A percentile compares a stretch with the other conserved stretches of the same genome.
Conservation (phyloP, 768 basidiomycete genomes). For the Mycena rosella region DNA sequence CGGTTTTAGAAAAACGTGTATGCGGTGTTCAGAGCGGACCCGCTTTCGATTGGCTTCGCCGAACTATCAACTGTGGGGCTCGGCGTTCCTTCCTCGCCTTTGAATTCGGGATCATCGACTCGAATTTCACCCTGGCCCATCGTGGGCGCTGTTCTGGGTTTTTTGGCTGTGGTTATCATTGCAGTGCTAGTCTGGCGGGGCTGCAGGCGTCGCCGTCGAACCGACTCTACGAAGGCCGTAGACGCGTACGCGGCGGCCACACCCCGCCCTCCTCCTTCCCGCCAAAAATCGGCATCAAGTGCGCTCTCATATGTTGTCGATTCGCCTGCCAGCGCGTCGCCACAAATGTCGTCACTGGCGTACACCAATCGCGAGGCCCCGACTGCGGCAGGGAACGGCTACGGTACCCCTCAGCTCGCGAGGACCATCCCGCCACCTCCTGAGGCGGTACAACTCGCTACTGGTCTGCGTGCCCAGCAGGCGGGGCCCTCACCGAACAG, state of each 20-base stretch:
- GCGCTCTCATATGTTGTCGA: not conserved
- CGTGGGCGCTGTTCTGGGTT: not conserved
- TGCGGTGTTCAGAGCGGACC: not conserved
- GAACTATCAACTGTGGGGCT: not conserved
- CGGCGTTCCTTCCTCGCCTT: not conserved
- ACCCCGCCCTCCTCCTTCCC: no score
- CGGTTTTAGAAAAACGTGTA: conserved; percentile 17
- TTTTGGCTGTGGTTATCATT: not conserved
- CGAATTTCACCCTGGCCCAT: not conserved
- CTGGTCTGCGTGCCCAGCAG: not conserved
- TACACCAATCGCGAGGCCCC: no score
- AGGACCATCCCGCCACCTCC: not conserved
- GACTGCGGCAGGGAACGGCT: no score
- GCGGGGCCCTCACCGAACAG: not conserved
- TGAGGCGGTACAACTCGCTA: not conserved
- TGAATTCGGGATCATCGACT: not conserved
- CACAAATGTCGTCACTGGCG: not conserved
- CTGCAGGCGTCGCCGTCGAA: not conserved
- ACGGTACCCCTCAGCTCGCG: not conserved
- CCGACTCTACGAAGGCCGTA: not conserved
- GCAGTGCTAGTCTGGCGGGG: not conserved
- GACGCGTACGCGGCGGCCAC: no score
- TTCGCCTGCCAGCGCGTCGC: not conserved
- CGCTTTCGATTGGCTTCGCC: not conserved
- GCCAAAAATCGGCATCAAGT: not conserved